phyloP scores from a whole-genome alignment of 2,329 filamentous ascomycete genomes.

The Neofusicoccum cordaticola region DNA sequence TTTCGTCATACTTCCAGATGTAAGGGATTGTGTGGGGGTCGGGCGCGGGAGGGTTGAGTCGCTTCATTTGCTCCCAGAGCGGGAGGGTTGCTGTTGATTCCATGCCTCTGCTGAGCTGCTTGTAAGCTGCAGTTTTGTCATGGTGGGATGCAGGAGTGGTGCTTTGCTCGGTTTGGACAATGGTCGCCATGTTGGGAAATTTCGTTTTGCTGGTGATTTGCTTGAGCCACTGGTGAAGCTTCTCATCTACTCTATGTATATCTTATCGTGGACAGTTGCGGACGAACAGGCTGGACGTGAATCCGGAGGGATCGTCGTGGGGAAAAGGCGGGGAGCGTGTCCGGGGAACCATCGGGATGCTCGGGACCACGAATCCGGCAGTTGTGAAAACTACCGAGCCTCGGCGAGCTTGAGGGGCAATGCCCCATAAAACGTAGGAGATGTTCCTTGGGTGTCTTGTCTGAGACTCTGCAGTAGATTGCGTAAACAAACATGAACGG shows the following conservation, averaged over 20 bases:
- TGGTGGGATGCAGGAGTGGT: neutral
- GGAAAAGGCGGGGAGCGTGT: neutral
- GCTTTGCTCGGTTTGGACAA: neutral
- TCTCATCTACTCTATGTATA: neutral
- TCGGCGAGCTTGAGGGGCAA: neutral
- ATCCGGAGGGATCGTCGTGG: neutral
- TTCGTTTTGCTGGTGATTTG: neutral
- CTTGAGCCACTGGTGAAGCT: neutral
- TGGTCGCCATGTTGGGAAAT: neutral
- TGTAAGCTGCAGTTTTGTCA: neutral
- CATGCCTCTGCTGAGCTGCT: conserved; percentile 4
- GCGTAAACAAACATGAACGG: neutral
- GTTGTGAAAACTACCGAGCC: neutral
- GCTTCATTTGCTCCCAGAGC: conserved; percentile 50
- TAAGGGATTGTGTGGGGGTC: conserved; percentile 43
- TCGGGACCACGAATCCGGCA: neutral
- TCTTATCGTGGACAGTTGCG: neutral
- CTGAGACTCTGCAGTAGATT: neutral
- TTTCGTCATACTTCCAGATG: conserved; percentile 37
- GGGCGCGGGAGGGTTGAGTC: conserved; percentile 47
- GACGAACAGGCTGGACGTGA: neutral
- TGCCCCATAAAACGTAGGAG: neutral
- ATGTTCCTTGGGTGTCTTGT: neutral
- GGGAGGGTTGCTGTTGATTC: conserved; percentile 28
- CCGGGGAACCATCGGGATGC: neutral